Evolutionary conservation across 129 eudicot genomes (phyloP), one percentile per base, ranked within the genome.

Genomic region (Saussurea involucrata): DNA sequence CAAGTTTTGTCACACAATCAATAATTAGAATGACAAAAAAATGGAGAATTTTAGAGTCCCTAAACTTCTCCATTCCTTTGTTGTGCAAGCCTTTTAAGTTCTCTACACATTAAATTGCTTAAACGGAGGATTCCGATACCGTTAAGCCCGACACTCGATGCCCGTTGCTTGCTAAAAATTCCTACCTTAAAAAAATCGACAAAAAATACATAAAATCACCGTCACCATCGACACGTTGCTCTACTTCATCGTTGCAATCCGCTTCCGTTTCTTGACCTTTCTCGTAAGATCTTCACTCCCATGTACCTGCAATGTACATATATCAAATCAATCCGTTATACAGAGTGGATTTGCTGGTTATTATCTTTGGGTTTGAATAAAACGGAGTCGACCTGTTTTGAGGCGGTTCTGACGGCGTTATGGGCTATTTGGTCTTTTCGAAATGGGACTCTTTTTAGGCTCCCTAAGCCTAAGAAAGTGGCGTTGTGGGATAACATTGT

Each of bases 261-360:
- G 18, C 87, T 85, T 29, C 76, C 80, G 83, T 77, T 76, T 36
- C 92, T 87, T 57, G 81, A 76, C 66, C 96, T 85, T 73, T 82
- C 85, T 67, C 87, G 84, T 72, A 95, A 74, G 46, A 95, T 95
- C 92, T 90, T 95, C 85, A 92, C 88, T 70, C 99, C 99, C 96
- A 92, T 88, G 83, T 95, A 95, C 91, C 99, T 95, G 60, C 55
- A 27, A 79, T 69, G 25, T 67, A 84, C 17, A 17, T 53, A 49
- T 17, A 49, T 53, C 68, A 12, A 65, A 64, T 80, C 10, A 61
- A n/a, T 34, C 0, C 0, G 57, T 74, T 21, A 68, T 53, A 44
- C 1, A 46, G 20, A 18, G n/a, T n/a, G n/a, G n/a, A n/a, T n/a
- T n/a, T n/a, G n/a, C n/a, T n/a, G n/a, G n/a, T n/a, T n/a, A n/a